Evolutionary conservation across 306 rosid genomes (phyloP), one percentile per base, ranked within the genome.

Genomic region (Nissolia schottii): DNA sequence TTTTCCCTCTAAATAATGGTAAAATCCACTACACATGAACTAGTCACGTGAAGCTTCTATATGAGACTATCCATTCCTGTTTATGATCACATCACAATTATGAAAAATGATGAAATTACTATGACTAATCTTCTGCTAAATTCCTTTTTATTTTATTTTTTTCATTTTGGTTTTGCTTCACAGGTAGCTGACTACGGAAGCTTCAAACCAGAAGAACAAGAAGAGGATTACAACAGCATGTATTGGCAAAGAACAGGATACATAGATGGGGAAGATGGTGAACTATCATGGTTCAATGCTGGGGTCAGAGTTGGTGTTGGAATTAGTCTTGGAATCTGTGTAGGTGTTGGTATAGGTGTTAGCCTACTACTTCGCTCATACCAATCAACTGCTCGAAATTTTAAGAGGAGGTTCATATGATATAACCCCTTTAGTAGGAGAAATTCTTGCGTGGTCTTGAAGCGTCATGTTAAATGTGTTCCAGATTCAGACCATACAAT

Each of bases 251-350:
- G 84, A 40, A 71, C 71, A 63, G 79, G 29, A 60, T 80, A 84
- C 19, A 25, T 78, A 32, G 89, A 80, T 55, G 73, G 76, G 16
- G 94, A 88, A 84, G 81, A 84, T 66, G 90, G 94, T 7, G 94
- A 84, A 58, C 31, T 88, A 67, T 82, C 94, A 40, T 88, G 87
- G 91, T 88, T 86, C 45, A 88, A 84, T 68, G 82, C 94, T 7
- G 91, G 94, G 4, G 94, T 88, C 41, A 79, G 94, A 78, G 94
- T 88, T 73, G 94, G 94, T 63, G 89, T 87, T 50, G 92, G 92
- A 69, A 74, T 87, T 20, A 89, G 92, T 11, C 89, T 87, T 16
- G 87, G 92, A 18, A 57, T 87, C 53, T 87, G 87, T 70, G 66
- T 87, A 55, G 92, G 92, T 19, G 70, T 87, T 28, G 92, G 92